Evolutionary conservation across 441 rosid genomes (phyloP).

Genomic region (Populus tomentosa): DNA sequence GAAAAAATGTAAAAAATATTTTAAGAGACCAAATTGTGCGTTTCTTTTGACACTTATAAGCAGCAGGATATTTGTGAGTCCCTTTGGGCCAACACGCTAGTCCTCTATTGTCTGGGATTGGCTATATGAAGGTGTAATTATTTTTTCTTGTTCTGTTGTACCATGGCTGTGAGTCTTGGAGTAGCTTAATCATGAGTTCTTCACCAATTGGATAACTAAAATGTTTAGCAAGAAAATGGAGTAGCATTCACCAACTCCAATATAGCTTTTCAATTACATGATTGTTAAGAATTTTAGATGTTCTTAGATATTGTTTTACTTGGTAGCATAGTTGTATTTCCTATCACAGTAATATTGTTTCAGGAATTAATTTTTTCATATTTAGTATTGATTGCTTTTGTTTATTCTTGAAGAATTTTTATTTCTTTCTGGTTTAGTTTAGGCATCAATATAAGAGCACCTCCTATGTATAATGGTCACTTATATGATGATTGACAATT

Average conservation of each 20-base stretch:
- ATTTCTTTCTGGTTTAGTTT: background rate
- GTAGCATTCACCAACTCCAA: background rate
- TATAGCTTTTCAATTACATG: background rate
- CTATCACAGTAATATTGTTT: background rate
- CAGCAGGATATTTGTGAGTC: background rate
- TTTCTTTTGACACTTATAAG: background rate
- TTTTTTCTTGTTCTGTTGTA: background rate
- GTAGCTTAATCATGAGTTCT: background rate
- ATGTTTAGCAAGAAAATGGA: background rate
- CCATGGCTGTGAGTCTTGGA: background rate
- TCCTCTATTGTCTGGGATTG: background rate
- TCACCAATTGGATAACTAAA: background rate
- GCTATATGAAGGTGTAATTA: background rate
- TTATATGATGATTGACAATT: background rate
- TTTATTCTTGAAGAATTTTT: background rate
- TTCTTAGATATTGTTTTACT: background rate
- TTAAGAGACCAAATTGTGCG: background rate
- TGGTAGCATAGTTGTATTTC: background rate
- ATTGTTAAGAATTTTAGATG: background rate
- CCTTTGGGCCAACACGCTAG: background rate
- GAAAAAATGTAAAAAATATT: background rate
- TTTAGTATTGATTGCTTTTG: background rate
- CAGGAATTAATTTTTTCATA: background rate
- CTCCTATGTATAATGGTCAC: background rate
- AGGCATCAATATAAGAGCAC: background rate